phyloP scores from a whole-genome alignment of 305 asterid genomes.

The Rubia peregrina region DNA sequence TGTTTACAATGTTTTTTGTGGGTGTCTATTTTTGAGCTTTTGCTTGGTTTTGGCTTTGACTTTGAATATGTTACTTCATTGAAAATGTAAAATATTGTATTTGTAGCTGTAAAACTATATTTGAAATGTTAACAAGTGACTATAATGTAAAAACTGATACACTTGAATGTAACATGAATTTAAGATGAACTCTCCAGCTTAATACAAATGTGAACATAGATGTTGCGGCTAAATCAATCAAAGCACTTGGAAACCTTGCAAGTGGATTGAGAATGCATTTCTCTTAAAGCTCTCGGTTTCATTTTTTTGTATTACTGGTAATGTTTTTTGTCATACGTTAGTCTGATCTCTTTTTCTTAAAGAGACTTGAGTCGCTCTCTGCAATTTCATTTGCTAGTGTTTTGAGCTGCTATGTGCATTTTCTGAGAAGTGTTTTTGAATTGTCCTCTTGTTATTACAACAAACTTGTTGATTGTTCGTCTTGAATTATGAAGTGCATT shows the following conservation, averaged over 20 bases:
- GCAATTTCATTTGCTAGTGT: no score
- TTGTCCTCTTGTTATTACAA: no score
- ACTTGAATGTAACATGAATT: constrained; percentile 5
- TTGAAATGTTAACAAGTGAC: neutral
- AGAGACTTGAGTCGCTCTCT: no score
- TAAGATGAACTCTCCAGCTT: constrained; percentile 52
- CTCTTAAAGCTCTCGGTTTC: constrained; percentile 73
- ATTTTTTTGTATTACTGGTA: constrained; percentile 85
- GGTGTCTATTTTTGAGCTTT: neutral
- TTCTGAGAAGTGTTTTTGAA: no score
- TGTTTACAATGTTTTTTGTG: constrained; percentile 16
- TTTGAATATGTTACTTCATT: neutral
- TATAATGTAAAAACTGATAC: neutral
- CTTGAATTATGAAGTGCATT: no score
- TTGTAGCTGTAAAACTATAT: neutral
- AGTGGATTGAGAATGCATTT: constrained; percentile 89
- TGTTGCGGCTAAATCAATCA: constrained; percentile 95
- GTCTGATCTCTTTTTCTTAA: no score
- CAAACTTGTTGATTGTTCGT: no score
- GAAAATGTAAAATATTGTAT: no score
- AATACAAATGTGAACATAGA: constrained; percentile 96
- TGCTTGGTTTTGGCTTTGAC: neutral
- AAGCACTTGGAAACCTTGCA: constrained; percentile 96
- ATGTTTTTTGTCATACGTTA: constrained; percentile 11
- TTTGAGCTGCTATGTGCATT: no score